A percentile compares a stretch with the other conserved stretches of the same genome.
Evolutionary conservation across 2,329 filamentous ascomycete species (phyloP).

Genomic region (Sphaerostilbella broomeana): DNA sequence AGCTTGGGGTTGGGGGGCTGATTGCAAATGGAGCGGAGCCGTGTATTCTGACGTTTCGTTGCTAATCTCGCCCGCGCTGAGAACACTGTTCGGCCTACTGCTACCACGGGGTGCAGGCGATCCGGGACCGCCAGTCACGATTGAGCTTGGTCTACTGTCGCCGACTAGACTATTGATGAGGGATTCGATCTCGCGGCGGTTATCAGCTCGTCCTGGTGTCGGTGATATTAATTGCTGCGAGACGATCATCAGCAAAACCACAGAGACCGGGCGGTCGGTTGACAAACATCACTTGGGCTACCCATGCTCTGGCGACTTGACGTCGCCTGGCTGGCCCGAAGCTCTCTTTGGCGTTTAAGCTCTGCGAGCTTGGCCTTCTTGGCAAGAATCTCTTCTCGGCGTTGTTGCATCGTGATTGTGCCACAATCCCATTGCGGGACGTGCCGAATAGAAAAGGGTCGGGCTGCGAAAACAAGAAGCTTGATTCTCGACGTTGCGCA

Average conservation of each 20-base stretch:
- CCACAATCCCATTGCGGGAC: constrained; percentile 43
- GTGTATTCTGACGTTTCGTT: constrained; percentile 61
- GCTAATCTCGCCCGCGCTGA: constrained; percentile 76
- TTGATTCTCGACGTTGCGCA: constrained; percentile 7
- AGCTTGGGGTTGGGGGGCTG: constrained; percentile 29
- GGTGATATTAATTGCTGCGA: constrained; percentile 51
- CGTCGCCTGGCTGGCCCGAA: constrained; percentile 69
- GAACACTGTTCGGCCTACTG: constrained; percentile 79
- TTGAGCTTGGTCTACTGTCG: constrained; percentile 66
- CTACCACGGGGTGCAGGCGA: constrained; percentile 64
- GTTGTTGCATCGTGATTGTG: constrained; percentile 59
- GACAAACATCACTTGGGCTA: constrained; percentile 63
- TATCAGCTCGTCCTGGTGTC: constrained; percentile 61
- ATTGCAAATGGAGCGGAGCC: constrained; percentile 33
- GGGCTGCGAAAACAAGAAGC: constrained; percentile 5
- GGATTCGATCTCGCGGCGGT: constrained; percentile 71
- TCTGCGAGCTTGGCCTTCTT: constrained; percentile 97
- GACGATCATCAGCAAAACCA: constrained; percentile 5
- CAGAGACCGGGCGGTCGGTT: constrained; percentile 13
- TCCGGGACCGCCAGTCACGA: constrained; percentile 54
- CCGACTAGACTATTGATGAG: constrained; percentile 80
- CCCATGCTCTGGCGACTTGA: constrained; percentile 62
- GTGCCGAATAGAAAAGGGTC: constrained; percentile 8
- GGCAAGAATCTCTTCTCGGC: constrained; percentile 90
- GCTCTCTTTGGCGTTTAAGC: constrained; percentile 84